Conservation (phyloP, 2,329 filamentous ascomycete species). For the Talaromyces piceae region DNA sequence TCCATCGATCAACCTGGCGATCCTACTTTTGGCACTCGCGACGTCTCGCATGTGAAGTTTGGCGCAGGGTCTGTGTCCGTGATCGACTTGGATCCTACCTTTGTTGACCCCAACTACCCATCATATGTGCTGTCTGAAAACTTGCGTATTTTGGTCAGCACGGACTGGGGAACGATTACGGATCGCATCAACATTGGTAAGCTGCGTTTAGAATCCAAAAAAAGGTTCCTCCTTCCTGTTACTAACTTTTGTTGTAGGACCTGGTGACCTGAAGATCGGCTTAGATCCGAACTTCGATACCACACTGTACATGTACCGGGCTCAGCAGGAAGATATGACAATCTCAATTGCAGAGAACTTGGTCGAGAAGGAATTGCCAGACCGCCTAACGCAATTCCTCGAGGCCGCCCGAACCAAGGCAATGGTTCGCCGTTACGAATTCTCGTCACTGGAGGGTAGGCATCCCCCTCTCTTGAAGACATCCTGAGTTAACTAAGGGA, state of each 20-base stretch:
- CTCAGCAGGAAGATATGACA: constrained; percentile 69
- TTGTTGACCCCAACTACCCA: constrained; percentile 48
- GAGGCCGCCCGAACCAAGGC: constrained; percentile 49
- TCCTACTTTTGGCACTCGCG: constrained; percentile 19
- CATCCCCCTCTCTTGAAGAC: neutral
- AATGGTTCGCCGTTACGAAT: constrained; percentile 66
- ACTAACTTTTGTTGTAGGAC: constrained; percentile 35
- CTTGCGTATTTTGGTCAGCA: constrained; percentile 67
- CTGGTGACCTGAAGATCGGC: constrained; percentile 63
- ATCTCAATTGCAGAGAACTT: constrained; percentile 65
- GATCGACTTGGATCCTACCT: constrained; percentile 60
- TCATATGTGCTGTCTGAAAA: constrained; percentile 69
- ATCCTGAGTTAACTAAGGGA: neutral
- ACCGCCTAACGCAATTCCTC: constrained; percentile 58
- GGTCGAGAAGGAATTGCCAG: constrained; percentile 53
- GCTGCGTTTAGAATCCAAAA: constrained; percentile 9
- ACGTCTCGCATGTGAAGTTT: constrained; percentile 30
- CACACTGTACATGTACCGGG: constrained; percentile 60
- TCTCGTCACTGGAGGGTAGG: constrained; percentile 47
- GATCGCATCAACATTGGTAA: constrained; percentile 71
- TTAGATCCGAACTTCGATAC: constrained; percentile 57
- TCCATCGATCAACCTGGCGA: constrained; percentile 49
- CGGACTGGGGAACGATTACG: constrained; percentile 67
- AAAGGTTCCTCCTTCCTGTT: neutral
- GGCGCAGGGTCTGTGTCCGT: constrained; percentile 41